Percentiles rank a stretch among this genome's conserved stretches.
Conservation (phyloP, 1,139 yeast species). For the Pichia sp. region DNA sequence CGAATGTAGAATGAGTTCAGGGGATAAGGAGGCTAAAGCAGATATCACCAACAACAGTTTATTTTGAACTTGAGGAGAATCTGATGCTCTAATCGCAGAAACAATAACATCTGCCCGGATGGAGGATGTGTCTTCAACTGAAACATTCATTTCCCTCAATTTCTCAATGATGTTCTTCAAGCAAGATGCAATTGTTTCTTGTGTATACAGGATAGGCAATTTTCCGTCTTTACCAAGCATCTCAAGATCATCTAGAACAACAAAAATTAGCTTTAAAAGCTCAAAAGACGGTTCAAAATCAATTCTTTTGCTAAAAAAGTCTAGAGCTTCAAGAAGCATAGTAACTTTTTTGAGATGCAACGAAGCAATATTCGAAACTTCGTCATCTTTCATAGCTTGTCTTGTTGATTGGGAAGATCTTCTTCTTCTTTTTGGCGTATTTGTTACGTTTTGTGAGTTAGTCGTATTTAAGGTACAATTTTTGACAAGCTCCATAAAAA, state of each 20-base stretch:
- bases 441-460: conserved; percentile 22
- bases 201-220: conserved; percentile 82
- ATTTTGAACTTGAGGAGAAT: conserved; percentile 93
- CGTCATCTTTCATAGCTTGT: conserved; percentile 63
- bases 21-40: conserved; percentile 78
- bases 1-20: conserved; percentile 87
- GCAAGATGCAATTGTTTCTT: conserved; percentile 84
- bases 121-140: conserved; percentile 51
- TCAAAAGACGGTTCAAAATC: conserved; percentile 39
- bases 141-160: conserved; percentile 34
- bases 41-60: conserved; percentile 78
- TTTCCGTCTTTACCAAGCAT: conserved; percentile 87
- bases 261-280: conserved; percentile 53
- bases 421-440: conserved; percentile 65
- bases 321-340: conserved; percentile 71
- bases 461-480: conserved; percentile 36
- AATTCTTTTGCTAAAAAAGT: conserved; percentile 35
- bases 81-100: conserved; percentile 79
- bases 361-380: conserved; percentile 67
- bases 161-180: conserved; percentile 63
- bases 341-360: conserved; percentile 73
- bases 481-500: conserved; percentile 44
- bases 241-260: conserved; percentile 75
- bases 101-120: conserved; percentile 87
- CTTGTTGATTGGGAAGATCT: conserved; percentile 69